Conservation (phyloP, 164 flowering plant species). For the Paratinospora sagittata region DNA sequence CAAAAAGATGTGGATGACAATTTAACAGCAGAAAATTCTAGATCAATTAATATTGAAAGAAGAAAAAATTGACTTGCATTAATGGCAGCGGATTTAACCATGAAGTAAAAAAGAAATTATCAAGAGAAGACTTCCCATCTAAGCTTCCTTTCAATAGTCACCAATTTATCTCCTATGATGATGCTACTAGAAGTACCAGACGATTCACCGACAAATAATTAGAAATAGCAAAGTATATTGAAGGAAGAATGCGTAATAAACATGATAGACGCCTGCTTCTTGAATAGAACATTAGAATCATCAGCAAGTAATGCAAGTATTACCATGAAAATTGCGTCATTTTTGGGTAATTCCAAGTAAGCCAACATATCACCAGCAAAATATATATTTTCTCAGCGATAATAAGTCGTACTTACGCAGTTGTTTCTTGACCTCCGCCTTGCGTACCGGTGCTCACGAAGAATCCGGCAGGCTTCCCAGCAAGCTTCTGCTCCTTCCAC, state of each 20-base stretch:
- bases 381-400: background rate
- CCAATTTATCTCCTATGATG: background rate
- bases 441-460: constrained; percentile 79
- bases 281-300: too few species aligned
- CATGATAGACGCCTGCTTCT: too few species aligned
- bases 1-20: too few species aligned
- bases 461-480: constrained; percentile 69
- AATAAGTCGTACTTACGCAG: constrained; percentile 43
- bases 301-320: background rate
- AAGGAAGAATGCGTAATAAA: background rate
- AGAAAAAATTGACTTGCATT: too few species aligned
- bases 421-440: constrained; percentile 84
- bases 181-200: too few species aligned
- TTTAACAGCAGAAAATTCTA: too few species aligned
- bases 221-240: background rate
- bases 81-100: too few species aligned
- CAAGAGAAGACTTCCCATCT: background rate
- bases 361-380: background rate
- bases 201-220: background rate
- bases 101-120: background rate
- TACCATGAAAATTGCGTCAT: background rate
- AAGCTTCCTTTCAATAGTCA: background rate
- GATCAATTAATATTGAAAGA: too few species aligned
- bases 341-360: background rate
- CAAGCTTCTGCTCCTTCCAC: constrained; percentile 63